phyloP scores from a whole-genome alignment of 768 basidiomycete genomes.

The Amanita pallidorosea region DNA sequence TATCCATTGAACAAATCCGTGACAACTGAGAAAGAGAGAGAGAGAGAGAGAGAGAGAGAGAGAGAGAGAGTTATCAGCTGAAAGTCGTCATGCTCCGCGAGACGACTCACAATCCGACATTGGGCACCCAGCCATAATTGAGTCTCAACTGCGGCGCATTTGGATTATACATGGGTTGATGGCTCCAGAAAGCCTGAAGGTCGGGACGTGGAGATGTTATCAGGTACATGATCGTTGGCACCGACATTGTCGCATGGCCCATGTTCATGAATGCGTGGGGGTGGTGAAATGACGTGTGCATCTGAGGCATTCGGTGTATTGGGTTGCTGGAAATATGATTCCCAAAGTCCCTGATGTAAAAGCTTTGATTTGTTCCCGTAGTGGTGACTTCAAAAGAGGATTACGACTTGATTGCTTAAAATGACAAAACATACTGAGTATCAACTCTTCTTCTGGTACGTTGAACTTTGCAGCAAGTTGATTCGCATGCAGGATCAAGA shows the following conservation, averaged over 20 bases:
- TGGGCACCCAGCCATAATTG: constrained; percentile 12
- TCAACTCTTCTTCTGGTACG: constrained; percentile 30
- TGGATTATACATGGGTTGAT: constrained; percentile 10
- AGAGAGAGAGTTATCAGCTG: background rate
- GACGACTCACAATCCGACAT: constrained; percentile 13
- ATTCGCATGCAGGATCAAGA: constrained; percentile 21
- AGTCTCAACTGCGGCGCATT: constrained; percentile 5
- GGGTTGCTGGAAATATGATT: background rate
- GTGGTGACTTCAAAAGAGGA: constrained; percentile 22
- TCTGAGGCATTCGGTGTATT: constrained; percentile 9
- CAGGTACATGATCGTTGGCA: constrained; percentile 31
- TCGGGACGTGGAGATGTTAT: constrained; percentile 25
- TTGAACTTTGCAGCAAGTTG: constrained; percentile 18
- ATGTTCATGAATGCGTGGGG: constrained; percentile 8
- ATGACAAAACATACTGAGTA: constrained; percentile 23
- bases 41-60: too few relatives aligned
- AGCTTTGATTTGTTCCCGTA: constrained; percentile 28
- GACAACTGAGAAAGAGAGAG: background rate
- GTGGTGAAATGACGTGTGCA: constrained; percentile 1
- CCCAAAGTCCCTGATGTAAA: constrained; percentile 25
- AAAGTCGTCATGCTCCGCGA: background rate
- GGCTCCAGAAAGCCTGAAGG: constrained; percentile 28
- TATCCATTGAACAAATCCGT: constrained; percentile 7
- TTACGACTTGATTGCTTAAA: background rate
- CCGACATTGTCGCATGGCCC: constrained; percentile 5